Base-by-base conservation (phyloP, 2,329 filamentous ascomycete species). In the Hymenoscyphus scutula region DNA sequence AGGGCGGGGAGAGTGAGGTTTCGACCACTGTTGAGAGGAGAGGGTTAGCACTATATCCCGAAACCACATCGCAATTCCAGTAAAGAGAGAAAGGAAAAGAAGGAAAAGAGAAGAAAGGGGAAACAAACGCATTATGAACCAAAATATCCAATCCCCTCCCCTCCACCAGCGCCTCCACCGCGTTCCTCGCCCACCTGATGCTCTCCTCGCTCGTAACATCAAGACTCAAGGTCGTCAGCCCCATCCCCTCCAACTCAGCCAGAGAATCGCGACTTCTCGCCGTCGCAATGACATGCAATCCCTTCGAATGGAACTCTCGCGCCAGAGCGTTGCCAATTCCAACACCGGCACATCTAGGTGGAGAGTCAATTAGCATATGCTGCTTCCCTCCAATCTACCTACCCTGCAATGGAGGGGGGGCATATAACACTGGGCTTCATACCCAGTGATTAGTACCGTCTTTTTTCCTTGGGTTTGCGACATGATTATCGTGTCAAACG, bases 61-160 rank as follows among this genome's bases (percentile, higher is more conserved):
- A 48, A 17, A 48, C 1, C n/a, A 48, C 8, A 23, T n/a, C n/a
- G n/a, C n/a, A n/a, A n/a, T n/a, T n/a, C n/a, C n/a, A n/a, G n/a
- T n/a, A n/a, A n/a, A n/a, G n/a, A n/a, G n/a, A n/a, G n/a, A n/a
- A n/a, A n/a, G n/a, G n/a, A n/a, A n/a, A n/a, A n/a, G n/a, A n/a
- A n/a, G n/a, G 23, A 19, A 23, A 48, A 48, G n/a, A 48, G 19
- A 4, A 48, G 15, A 48, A 45, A 3, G 11, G 19, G 19, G 3
- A 19, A 19, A 63, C 68, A 41, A 38, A 71, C 68, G 94, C 94
- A 81, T 97, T 98, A 79, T 98, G 98, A 30, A 98, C 91, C 62
- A 98, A 78, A 2, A 98, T 84, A 74, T 97, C 85, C 66, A 98
- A 89, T 34, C 84, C 85, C 78, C 84, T 85, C 78, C 91, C 97